Base-by-base conservation (phyloP, 2,329 filamentous ascomycete genomes). In the Ophiostoma australiae region DNA sequence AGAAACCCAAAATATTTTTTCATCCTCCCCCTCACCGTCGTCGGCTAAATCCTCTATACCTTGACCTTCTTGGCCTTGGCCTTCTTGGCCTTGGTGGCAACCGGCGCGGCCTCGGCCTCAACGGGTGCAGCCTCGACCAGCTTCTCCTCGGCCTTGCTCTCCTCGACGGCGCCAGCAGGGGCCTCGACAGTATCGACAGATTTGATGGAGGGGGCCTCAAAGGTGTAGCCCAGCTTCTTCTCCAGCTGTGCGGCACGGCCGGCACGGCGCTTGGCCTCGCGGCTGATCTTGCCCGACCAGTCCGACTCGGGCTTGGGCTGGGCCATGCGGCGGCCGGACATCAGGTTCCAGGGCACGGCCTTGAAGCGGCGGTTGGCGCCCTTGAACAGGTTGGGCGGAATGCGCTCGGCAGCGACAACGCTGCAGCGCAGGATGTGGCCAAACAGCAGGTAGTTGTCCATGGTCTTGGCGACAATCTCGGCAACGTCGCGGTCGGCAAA, bases 401-500 rank as follows among this genome's bases (percentile, higher is more conserved):
- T 83, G 78, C 94, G 89, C 73, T 91, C 92, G 71, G 88, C 83
- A 4, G 92, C 88, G 4, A 97, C 86, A 33, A 75, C 71, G 72
- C 71, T 70, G 81, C 94, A 94, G 81, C 96, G 94, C 76, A 99
- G 84, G 73, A 98, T 91, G 79, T 97, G 94, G 6, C 93, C 92
- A 79, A 97, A 98, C 78, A 99, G 86, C 55, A 98, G 88, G 81
- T 99, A 99, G 82, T 94, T 96, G 84, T 97, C 89, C 95, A 99
- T 99, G 31, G 95, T 97, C 82, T 93, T 92, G 68, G 92, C 90
- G 39, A 97, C 94, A 76, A 98, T 93, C 76, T 92, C 90, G 55
- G 95, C 94, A n/a, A 86, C 87, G 74, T 81, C 82, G 68, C 93
- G 91, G 71, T 93, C 90, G 44, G 85, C 82, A 77, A 99, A 99